Evolutionary conservation across 345 rosid genomes (phyloP).

Genomic region (Populus simonii): DNA sequence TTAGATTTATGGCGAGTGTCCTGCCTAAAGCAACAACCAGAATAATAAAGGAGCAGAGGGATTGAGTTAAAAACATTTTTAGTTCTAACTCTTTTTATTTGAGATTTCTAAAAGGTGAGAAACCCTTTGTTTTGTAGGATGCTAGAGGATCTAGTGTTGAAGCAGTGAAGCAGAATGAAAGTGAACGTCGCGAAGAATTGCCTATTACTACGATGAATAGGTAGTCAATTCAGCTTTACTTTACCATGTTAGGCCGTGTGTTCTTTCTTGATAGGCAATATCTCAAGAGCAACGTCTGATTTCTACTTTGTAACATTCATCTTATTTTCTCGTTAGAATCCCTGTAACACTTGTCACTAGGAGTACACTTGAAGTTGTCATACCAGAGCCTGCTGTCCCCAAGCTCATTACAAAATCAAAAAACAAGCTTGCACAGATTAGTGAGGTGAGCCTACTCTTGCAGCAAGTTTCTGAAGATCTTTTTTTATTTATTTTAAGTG

Average conservation of each 20-base stretch:
- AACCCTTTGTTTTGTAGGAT: slow-evolving; percentile 50
- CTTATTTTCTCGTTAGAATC: slow-evolving; percentile 38
- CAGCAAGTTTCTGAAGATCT: neutral
- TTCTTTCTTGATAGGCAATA: neutral
- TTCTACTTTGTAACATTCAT: neutral
- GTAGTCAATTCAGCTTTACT: slow-evolving; percentile 32
- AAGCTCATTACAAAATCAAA: slow-evolving; percentile 85
- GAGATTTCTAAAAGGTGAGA: neutral
- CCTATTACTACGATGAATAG: slow-evolving; percentile 52
- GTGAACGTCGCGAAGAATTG: slow-evolving; percentile 66
- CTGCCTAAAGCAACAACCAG: neutral
- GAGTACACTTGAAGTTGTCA: slow-evolving; percentile 87
- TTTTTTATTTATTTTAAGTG: neutral
- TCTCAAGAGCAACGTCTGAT: neutral
- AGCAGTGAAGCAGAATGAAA: slow-evolving; percentile 52
- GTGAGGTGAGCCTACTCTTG: slow-evolving; percentile 60
- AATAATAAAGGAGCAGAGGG: neutral
- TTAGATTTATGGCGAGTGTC: neutral
- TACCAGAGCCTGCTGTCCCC: slow-evolving; percentile 80
- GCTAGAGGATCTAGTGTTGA: slow-evolving; percentile 45
- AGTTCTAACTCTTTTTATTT: neutral
- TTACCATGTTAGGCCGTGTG: neutral
- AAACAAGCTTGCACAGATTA: slow-evolving; percentile 86
- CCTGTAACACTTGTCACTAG: slow-evolving; percentile 83
- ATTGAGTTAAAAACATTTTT: neutral